These are phyloP conservation scores for Clonostachys rhizophaga DNA, from an alignment of 2,329 filamentous ascomycete species.

Conservation along the genomic window DNA sequence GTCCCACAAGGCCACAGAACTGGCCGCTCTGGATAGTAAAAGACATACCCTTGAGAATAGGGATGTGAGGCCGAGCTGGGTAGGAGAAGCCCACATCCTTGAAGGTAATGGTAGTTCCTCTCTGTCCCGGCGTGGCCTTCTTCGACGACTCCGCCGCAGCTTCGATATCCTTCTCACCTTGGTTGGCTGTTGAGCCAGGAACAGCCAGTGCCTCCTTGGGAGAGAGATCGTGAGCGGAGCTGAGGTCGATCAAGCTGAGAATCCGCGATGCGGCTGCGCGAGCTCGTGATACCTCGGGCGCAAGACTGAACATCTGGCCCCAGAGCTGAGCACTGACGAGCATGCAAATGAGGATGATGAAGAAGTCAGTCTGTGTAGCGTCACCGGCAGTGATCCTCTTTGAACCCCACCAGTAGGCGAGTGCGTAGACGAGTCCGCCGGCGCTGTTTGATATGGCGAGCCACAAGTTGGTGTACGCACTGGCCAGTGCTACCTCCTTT, in stretches of 20 bases:
- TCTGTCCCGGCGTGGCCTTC: conserved; percentile 9
- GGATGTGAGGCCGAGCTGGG: conserved; percentile 53
- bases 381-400: conserved; percentile 63
- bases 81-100: conserved; percentile 61
- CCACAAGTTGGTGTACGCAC: conserved; percentile 50
- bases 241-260: conserved; percentile 41
- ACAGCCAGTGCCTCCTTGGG: conserved; percentile 2
- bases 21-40: conserved; percentile 53
- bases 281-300: conserved; percentile 69
- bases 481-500: conserved; percentile 46
- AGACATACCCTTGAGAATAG: conserved; percentile 51
- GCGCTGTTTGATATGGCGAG: conserved; percentile 55
- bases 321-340: conserved; percentile 70
- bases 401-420: conserved; percentile 78
- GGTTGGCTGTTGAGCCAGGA: not conserved
- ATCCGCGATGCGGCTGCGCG: conserved; percentile 56
- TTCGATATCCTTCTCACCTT: conserved; percentile 29
- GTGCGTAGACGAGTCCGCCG: conserved; percentile 65
- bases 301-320: conserved; percentile 70
- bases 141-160: conserved; percentile 18
- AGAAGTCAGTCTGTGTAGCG: conserved; percentile 64
- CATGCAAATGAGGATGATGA: conserved; percentile 68
- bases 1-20: conserved; percentile 61
- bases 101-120: conserved; percentile 47
- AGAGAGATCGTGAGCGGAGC: conserved; percentile 17